Conservation (phyloP, 106 monocot genomes). For the Dioscorea zingiberensis region DNA sequence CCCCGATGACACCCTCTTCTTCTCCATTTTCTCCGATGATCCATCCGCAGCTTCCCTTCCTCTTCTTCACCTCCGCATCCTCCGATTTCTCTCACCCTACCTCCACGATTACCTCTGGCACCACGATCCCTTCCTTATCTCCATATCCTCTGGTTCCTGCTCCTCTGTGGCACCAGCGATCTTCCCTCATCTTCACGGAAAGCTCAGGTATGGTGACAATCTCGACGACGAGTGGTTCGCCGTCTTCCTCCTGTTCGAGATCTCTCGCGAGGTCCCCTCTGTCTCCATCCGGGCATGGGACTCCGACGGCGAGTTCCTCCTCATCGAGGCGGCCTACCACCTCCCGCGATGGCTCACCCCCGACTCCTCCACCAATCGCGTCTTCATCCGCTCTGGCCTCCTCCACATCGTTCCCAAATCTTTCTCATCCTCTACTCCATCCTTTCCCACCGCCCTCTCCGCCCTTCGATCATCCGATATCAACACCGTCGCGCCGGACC, state of each 20-base stretch:
- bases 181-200: slow-evolving; percentile 78
- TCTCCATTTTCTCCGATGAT: slow-evolving; percentile 31
- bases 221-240: slow-evolving; percentile 94
- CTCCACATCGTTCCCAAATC: slow-evolving; percentile 58
- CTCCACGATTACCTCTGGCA: slow-evolving; percentile 68
- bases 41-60: slow-evolving; percentile 12
- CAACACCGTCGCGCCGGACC: slow-evolving; percentile 47
- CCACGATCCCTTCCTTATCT: slow-evolving; percentile 57
- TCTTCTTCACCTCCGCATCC: slow-evolving; percentile 31
- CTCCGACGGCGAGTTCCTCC: slow-evolving; percentile 92
- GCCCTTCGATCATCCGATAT: slow-evolving; percentile 21
- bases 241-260: slow-evolving; percentile 59
- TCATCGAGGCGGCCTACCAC: slow-evolving; percentile 80
- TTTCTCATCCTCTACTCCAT: slow-evolving; percentile 18
- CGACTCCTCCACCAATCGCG: slow-evolving; percentile 52
- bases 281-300: slow-evolving; percentile 62
- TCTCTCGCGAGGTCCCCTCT: slow-evolving; percentile 40
- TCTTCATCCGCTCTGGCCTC: slow-evolving; percentile 61
- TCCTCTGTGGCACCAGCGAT: slow-evolving; percentile 24
- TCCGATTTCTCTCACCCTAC: slow-evolving; percentile 25
- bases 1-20: slow-evolving; percentile 48
- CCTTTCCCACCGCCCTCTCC: slow-evolving; percentile 35
- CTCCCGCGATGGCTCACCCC: slow-evolving; percentile 82
- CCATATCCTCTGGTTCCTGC: slow-evolving; percentile 20
- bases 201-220: slow-evolving; percentile 70